Evolutionary conservation across 805 yeast species (phyloP).

Genomic region (Myxozyma neotropica): DNA sequence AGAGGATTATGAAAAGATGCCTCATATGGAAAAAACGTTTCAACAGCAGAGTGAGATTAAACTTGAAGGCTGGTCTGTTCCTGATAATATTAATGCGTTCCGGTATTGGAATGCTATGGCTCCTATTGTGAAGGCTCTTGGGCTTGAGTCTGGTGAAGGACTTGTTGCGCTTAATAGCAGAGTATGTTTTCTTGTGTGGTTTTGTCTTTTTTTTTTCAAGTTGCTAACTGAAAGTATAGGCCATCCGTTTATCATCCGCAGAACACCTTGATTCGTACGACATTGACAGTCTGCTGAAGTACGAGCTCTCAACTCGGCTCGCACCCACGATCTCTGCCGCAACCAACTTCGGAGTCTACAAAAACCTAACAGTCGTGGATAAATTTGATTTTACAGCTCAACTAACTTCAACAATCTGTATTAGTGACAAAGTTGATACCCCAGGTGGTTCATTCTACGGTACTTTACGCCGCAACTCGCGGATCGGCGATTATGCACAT

Average conservation of each 20-base stretch:
- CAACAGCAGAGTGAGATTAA: constrained; percentile 9
- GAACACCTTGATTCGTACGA: constrained; percentile 16
- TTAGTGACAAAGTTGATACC: constrained; percentile 13
- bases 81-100: constrained; percentile 25
- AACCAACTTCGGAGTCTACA: constrained; percentile 7
- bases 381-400: constrained; percentile 18
- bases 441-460: constrained; percentile 11
- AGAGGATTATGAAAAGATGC: constrained; percentile 24
- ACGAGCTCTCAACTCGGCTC: constrained; percentile 31
- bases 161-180: constrained; percentile 16
- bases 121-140: constrained; percentile 1
- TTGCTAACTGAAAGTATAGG: constrained; percentile 7
- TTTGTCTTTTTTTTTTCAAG: background rate
- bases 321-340: constrained; percentile 23
- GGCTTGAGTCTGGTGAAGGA: constrained; percentile 3
- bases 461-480: constrained; percentile 8
- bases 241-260: constrained; percentile 6
- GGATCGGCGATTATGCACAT: constrained; percentile 6
- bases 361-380: background rate
- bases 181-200: too few relatives aligned
- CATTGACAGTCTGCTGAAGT: constrained; percentile 35
- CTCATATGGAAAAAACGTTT: constrained; percentile 9
- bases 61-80: constrained; percentile 30
- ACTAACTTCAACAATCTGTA: constrained; percentile 9
- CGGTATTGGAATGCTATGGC: constrained; percentile 23